Conservation (phyloP, 1,284 basidiomycete genomes). For the Marasmius tenuissimus region DNA sequence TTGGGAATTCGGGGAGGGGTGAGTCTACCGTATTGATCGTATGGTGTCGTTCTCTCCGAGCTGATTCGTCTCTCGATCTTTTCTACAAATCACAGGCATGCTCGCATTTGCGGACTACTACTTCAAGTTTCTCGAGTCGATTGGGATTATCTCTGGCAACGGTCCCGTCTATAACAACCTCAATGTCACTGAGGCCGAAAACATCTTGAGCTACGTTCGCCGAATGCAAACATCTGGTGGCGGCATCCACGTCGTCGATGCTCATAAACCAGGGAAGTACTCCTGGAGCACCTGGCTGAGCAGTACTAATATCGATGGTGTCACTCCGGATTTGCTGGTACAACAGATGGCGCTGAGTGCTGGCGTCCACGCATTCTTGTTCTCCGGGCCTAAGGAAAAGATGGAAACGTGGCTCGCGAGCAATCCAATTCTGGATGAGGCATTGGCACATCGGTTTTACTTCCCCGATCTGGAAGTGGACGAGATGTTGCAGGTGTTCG, state of each 20-base stretch:
- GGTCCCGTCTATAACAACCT: conserved; percentile 51
- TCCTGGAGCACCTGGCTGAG: conserved; percentile 33
- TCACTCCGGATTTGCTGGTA: conserved; percentile 50
- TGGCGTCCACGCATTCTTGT: conserved; percentile 62
- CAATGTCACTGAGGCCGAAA: conserved; percentile 56
- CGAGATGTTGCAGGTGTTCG: conserved; percentile 55
- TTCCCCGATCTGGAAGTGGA: conserved; percentile 61
- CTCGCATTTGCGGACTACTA: conserved; percentile 69
- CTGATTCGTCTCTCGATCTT: background rate
- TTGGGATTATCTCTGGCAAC: conserved; percentile 50
- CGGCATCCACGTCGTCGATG: background rate
- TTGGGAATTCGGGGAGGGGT: conserved; percentile 69
- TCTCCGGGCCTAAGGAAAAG: conserved; percentile 66
- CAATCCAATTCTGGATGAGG: conserved; percentile 67
- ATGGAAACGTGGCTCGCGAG: conserved; percentile 77
- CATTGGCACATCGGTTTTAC: conserved; percentile 54
- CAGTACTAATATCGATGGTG: background rate
- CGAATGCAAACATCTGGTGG: conserved; percentile 34
- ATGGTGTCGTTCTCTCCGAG: background rate
- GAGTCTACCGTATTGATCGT: background rate
- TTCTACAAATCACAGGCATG: conserved; percentile 46
- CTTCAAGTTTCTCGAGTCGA: conserved; percentile 56
- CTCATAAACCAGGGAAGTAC: conserved; percentile 1
- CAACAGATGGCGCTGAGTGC: conserved; percentile 71
- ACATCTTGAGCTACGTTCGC: conserved; percentile 37